Base-by-base conservation (phyloP, 2,329 filamentous ascomycete genomes). In the Monilinia fructicola region DNA sequence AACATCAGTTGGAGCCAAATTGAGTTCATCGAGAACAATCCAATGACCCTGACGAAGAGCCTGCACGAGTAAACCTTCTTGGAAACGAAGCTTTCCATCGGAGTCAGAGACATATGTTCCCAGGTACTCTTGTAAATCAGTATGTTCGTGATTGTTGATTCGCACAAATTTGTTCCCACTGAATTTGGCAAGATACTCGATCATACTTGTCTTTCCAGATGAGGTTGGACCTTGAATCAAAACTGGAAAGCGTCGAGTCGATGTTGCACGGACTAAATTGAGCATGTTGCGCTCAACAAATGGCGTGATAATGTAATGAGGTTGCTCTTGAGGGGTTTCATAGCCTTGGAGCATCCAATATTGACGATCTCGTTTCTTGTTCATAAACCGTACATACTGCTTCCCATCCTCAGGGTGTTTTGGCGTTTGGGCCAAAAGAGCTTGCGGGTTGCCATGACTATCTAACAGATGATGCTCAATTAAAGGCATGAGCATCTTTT, bases 81-180 rank as follows among this genome's bases (percentile, higher is more conserved):
- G 93, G 74, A 97, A 99, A 14, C 84, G 86, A 53, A 99, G 82
- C 68, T 90, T 91, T 6, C 96, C 96, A 75, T 96, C 90, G 0
- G 87, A 79, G 31, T 89, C 91, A 2, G 95, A 97, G 1, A 97
- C 83, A 72, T 99, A 99, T 0, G 93, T 96, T 23, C 95, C 95
- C 7, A 99, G 81, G 74, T 99, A 99, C 76, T 99, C 96, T 78
- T 99, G 95, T 48, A 99, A 81, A 77, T 99, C 95, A 0, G 95
- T 99, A 75, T 99, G 95, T 76, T 99, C 96, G 78, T 99, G 95
- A 73, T 99, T 99, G 80, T 99, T 99, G 82, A 99, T 99, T 68
- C 95, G 88, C 54, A 99, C 93, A 75, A 98, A 99, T 75, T 91
- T 95, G 77, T 99, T 97, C 4, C 96, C 95, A 40, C 93, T 98